Evolutionary conservation across 2,329 filamentous ascomycete species (phyloP).

Genomic region (Huntiella abstrusa): DNA sequence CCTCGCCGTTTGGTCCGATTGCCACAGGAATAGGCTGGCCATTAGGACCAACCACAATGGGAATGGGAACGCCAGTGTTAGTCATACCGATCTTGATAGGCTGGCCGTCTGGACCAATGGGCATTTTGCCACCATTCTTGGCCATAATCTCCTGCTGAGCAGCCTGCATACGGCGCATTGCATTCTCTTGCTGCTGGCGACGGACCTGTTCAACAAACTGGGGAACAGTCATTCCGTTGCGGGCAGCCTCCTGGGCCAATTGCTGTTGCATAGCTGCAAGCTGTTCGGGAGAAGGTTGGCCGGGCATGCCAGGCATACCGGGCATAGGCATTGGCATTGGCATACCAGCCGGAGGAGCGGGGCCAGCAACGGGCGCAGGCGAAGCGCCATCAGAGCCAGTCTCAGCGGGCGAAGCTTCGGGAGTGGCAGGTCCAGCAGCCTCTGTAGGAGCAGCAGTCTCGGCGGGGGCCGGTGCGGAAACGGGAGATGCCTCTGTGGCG

Average conservation of each 20-base stretch:
- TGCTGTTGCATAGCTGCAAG: slow-evolving; percentile 69
- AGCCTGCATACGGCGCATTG: slow-evolving; percentile 19
- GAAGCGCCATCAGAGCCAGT: background rate
- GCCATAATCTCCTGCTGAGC: slow-evolving; percentile 9
- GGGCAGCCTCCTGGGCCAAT: slow-evolving; percentile 63
- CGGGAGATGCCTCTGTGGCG: background rate
- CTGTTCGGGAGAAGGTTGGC: slow-evolving; percentile 59
- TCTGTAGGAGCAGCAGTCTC: background rate
- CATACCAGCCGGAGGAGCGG: background rate
- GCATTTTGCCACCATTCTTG: background rate
- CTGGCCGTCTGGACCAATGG: slow-evolving; percentile 2
- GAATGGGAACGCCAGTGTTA: slow-evolving; percentile 7
- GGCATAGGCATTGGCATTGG: background rate
- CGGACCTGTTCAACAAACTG: slow-evolving; percentile 61
- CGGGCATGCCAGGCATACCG: slow-evolving; percentile 18
- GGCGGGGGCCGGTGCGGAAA: background rate
- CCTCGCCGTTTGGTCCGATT: slow-evolving; percentile 10
- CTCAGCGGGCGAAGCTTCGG: background rate
- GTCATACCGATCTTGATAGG: slow-evolving; percentile 8
- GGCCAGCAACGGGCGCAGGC: background rate
- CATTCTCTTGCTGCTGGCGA: slow-evolving; percentile 33
- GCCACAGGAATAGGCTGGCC: slow-evolving; percentile 10
- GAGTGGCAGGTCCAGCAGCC: background rate
- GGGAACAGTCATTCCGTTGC: slow-evolving; percentile 66
- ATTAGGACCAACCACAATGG: slow-evolving; percentile 6